Evolutionary conservation across 2,329 filamentous ascomycete genomes (phyloP).

Genomic region (Colletotrichum musae): DNA sequence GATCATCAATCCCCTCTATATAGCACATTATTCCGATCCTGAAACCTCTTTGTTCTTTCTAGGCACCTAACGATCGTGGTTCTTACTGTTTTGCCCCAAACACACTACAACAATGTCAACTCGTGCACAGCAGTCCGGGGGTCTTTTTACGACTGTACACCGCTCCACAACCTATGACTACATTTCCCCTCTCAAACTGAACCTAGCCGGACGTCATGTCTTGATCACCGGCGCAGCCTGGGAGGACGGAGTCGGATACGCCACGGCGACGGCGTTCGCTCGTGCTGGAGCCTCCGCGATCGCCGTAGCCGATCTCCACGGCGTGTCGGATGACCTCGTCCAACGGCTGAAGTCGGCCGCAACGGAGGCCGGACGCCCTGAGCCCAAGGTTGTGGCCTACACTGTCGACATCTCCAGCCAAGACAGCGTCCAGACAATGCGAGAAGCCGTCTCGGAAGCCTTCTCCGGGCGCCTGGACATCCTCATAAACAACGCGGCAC

Average conservation of each 20-base stretch:
- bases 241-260: conserved; percentile 41
- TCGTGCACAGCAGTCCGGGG: neutral
- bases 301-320: conserved; percentile 43
- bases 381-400: conserved; percentile 38
- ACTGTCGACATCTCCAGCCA: conserved; percentile 40
- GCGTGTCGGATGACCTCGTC: conserved; percentile 40
- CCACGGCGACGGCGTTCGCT: conserved; percentile 43
- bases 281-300: conserved; percentile 44
- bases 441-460: conserved; percentile 19
- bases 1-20: too few relatives aligned
- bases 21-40: too few relatives aligned
- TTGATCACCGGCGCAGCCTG: conserved; percentile 44
- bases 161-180: conserved; percentile 34
- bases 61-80: too few relatives aligned
- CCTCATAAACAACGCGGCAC: conserved; percentile 40
- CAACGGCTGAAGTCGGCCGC: conserved; percentile 41
- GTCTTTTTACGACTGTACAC: neutral
- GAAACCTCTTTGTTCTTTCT: too few relatives aligned
- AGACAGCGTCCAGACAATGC: conserved; percentile 38
- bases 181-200: conserved; percentile 34
- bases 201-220: conserved; percentile 39
- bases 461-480: conserved; percentile 37
- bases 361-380: conserved; percentile 37
- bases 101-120: too few relatives aligned
- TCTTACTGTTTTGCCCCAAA: too few relatives aligned